Conservation (phyloP, 176 grass and related monocot genomes). For the Musa schizocarpa region DNA sequence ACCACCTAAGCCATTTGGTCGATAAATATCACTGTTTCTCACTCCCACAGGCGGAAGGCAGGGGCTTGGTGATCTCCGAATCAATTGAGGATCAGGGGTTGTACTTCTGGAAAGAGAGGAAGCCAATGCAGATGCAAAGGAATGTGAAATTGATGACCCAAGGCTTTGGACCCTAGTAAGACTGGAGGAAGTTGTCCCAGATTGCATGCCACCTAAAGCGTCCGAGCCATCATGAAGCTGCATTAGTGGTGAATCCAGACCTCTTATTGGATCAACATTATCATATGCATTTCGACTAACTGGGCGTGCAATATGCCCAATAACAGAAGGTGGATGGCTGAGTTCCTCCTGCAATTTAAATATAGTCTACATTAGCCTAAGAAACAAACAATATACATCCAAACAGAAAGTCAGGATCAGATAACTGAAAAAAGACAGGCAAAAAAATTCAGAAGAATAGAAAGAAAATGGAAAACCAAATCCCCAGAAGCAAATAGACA, state of each 20-base stretch:
- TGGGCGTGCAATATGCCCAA: conserved; percentile 12
- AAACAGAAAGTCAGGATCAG: background rate
- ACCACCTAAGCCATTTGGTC: background rate
- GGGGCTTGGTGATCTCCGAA: conserved; percentile 74
- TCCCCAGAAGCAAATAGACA: too few species aligned
- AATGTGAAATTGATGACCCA: conserved; percentile 26
- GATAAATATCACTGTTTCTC: conserved; percentile 16
- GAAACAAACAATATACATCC: background rate
- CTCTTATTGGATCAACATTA: conserved; percentile 4
- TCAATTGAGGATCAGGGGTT: conserved; percentile 68
- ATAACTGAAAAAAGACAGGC: background rate
- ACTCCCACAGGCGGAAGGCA: conserved; percentile 86
- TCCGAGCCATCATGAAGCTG: conserved; percentile 10
- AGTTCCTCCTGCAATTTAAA: conserved; percentile 15
- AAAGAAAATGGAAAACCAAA: too few species aligned
- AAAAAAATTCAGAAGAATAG: too few species aligned
- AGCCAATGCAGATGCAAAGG: conserved; percentile 30
- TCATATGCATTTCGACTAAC: conserved; percentile 6
- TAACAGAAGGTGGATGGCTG: background rate
- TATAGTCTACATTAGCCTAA: background rate
- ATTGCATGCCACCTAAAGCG: conserved; percentile 1
- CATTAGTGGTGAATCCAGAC: background rate
- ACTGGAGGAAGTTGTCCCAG: conserved; percentile 2
- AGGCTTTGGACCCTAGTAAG: conserved; percentile 11
- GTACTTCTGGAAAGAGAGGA: conserved; percentile 50